Base-by-base conservation (phyloP, 257 asterid species). In the Plantago major region DNA sequence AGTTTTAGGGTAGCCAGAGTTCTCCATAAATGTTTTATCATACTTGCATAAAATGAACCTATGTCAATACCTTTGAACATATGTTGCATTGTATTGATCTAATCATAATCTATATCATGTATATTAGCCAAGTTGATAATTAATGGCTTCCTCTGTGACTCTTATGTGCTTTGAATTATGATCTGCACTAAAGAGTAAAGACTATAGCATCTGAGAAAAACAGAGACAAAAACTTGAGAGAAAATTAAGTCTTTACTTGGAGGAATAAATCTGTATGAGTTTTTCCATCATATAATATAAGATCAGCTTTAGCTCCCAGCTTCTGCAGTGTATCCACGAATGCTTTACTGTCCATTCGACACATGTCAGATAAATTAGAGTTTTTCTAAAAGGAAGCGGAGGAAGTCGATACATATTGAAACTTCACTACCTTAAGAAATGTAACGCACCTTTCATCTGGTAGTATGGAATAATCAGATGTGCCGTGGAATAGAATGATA, bases 201-300 rank as follows among this genome's bases (percentile, higher is more conserved):
- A 22, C 40, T 33, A 33, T 33, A 33, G 8, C 37, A 33, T 33
- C 40, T 33, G 40, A 33, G 40, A 33, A 62, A n/a, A 57, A 52
- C 11, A 38, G 50, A 38, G 22, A 16, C 26, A 10, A 14, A 43
- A 22, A 37, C 2, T 6, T 37, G 49, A 60, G 51, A 44, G 71
- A 19, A 46, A 33, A 55, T 17, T 59, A 68, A n/a, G 60, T 51
- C 44, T 82, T 78, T 70, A 89, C 99, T 71, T 93, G 99, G 65
- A 93, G 84, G 82, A 93, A 93, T 60, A 93, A 68, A 82, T 93
- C 99, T 13, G 96, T 87, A 74, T 89, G 99, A 54, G 95, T 83
- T 79, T 89, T 93, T 62, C 96, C 99, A 3, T 85, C 71, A 58
- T 87, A 93, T 70, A 87, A 60, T 46, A 90, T 73, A 66, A 81